phyloP scores from a whole-genome alignment of 305 asterid species.

The Fraxinus xanthoxyloides region DNA sequence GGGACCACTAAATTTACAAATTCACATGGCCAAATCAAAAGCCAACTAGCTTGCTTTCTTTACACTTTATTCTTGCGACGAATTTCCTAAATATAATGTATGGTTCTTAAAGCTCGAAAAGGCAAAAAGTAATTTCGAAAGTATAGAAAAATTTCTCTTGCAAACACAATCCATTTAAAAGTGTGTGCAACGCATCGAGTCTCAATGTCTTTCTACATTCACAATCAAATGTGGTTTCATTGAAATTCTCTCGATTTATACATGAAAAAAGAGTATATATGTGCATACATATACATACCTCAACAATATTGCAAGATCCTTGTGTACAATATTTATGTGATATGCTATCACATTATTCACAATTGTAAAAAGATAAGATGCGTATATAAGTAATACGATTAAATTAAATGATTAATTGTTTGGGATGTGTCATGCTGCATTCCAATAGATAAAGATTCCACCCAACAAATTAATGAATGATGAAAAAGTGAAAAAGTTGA shows the following conservation, averaged over 20 bases:
- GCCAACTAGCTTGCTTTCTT: neutral
- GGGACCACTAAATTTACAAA: constrained; percentile 1
- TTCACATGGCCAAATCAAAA: constrained; percentile 1
- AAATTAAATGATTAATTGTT: neutral
- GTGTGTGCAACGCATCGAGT: neutral
- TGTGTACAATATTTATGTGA: neutral
- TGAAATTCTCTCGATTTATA: neutral
- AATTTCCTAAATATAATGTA: neutral
- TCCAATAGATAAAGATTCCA: neutral
- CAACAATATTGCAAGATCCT: neutral
- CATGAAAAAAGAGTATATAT: neutral
- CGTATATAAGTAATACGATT: neutral
- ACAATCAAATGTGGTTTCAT: neutral
- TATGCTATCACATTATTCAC: neutral
- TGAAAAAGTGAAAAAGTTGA: neutral
- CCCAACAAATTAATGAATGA: neutral
- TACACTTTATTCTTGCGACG: neutral
- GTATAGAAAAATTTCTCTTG: neutral
- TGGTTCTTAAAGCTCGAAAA: neutral
- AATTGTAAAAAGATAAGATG: neutral
- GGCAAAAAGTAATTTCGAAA: neutral
- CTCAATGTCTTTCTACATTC: neutral
- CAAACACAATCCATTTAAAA: neutral
- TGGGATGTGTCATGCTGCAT: neutral
- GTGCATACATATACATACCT: neutral